Evolutionary conservation across 2,329 filamentous ascomycete genomes (phyloP), one percentile per base, ranked within the genome.

Genomic region (Cladobotryum protrusum): DNA sequence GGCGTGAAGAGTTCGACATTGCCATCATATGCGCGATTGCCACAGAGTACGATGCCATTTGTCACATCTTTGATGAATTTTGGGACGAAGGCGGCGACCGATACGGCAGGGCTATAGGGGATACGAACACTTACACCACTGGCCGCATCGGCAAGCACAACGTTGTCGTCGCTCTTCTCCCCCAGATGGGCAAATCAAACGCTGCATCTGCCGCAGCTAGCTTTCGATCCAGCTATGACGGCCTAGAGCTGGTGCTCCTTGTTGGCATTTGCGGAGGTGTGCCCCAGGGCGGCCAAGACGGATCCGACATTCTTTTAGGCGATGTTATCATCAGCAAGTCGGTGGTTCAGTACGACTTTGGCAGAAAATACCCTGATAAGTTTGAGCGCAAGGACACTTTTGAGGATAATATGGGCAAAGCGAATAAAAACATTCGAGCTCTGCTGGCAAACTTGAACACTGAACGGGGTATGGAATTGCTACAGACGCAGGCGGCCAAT

Each of bases 201-300:
- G 61, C 66, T 0, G 63, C 65, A 2, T 54, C 50, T 24, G 54
- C 57, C 0, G 58, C 65, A 0, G 53, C 59, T 1, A 60, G 56
- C 20, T 48, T 71, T 6, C 57, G 61, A 0, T 57, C 56, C 4
- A 72, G 66, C 44, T 73, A 67, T 45, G 46, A 47, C 0, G 49
- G 52, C 8, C 43, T 74, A 13, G 58, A 56, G 33, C 53, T 71
- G 1, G 66, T 56, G 2, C 45, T 73, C 1, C 39, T 73, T 2
- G 67, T 69, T 3, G 71, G 71, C 0, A 56, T 73, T 1, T 72
- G 69, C 47, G 70, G 68, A 5, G 68, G 62, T 12, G 57, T 63
- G 5, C 67, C 69, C 11, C 32, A 42, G 8, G n/a, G 29, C 5
- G 15, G n/a, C 34, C 24, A 44, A n/a, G 32, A 32, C 12, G 48